Evolutionary conservation across 1,139 yeast species (phyloP).

Genomic region (Yamadazyma diddensiae): DNA sequence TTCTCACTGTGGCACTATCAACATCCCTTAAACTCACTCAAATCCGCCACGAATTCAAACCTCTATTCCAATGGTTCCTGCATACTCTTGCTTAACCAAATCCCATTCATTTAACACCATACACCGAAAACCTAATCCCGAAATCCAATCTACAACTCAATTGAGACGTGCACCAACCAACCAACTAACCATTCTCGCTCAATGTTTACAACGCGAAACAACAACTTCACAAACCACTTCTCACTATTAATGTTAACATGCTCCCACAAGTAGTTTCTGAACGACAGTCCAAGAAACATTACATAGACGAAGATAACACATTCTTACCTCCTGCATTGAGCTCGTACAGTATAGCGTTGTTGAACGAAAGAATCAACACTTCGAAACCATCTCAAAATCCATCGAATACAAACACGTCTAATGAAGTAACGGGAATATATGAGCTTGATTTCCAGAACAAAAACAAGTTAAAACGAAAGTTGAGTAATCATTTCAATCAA

Average conservation of each 20-base stretch:
- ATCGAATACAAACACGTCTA: background rate
- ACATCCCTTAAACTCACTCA: too few species aligned
- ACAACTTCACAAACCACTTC: background rate
- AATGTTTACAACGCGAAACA: constrained; percentile 13
- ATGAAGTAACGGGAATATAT: constrained; percentile 30
- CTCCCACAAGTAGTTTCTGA: constrained; percentile 7
- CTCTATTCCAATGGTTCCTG: too few species aligned
- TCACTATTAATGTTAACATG: constrained; percentile 2
- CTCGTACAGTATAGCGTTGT: constrained; percentile 46
- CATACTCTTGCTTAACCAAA: too few species aligned
- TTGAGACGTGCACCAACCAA: too few species aligned
- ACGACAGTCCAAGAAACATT: constrained; percentile 14
- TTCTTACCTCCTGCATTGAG: constrained; percentile 66
- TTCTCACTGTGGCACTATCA: too few species aligned
- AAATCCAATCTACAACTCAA: too few species aligned
- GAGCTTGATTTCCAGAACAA: constrained; percentile 32
- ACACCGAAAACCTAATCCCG: too few species aligned
- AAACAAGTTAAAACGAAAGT: constrained; percentile 23
- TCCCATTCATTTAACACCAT: too few species aligned
- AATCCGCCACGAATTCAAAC: too few species aligned
- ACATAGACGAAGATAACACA: constrained; percentile 50
- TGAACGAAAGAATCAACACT: constrained; percentile 21
- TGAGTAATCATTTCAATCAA: constrained; percentile 30
- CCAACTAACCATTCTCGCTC: too few species aligned
- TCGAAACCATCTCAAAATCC: constrained; percentile 1